These are phyloP conservation scores for Sarocladiaceae sp. DNA, from an alignment of 2,329 filamentous ascomycete species.

Conservation along the genomic window DNA sequence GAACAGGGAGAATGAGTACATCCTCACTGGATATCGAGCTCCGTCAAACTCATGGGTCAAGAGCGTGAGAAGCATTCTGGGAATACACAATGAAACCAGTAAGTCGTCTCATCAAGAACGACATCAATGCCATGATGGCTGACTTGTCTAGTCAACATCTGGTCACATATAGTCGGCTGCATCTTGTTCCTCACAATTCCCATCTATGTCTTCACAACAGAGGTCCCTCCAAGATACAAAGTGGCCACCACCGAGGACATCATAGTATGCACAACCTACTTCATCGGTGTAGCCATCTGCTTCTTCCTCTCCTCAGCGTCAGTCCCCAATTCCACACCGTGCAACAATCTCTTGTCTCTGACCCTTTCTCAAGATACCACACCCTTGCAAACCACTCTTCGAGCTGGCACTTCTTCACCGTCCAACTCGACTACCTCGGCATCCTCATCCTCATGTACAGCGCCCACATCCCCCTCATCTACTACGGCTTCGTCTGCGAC, in stretches of 20 bases:
- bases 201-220: slow-evolving; percentile 10
- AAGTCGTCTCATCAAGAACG: not conserved
- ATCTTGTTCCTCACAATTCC: slow-evolving; percentile 11
- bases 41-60: slow-evolving; percentile 11
- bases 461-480: slow-evolving; percentile 14
- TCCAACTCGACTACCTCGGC: slow-evolving; percentile 14
- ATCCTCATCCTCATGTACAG: slow-evolving; percentile 16
- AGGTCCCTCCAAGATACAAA: not conserved
- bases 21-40: slow-evolving; percentile 10
- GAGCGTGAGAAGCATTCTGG: slow-evolving; percentile 11
- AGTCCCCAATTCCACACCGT: not conserved
- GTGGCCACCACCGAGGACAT: slow-evolving; percentile 11
- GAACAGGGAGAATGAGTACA: slow-evolving; percentile 11
- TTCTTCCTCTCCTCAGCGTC: slow-evolving; percentile 16
- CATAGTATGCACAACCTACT: slow-evolving; percentile 15
- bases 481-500: slow-evolving; percentile 17
- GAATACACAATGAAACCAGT: slow-evolving; percentile 14
- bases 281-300: slow-evolving; percentile 15
- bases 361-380: not conserved
- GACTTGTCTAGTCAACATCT: slow-evolving; percentile 7
- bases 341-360: too few relatives aligned
- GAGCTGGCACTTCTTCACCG: not conserved
- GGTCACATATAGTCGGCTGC: slow-evolving; percentile 13
- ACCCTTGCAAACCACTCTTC: not conserved
- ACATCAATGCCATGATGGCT: too few relatives aligned